phyloP scores from a whole-genome alignment of 768 basidiomycete genomes.

The Leccinum obscurum region DNA sequence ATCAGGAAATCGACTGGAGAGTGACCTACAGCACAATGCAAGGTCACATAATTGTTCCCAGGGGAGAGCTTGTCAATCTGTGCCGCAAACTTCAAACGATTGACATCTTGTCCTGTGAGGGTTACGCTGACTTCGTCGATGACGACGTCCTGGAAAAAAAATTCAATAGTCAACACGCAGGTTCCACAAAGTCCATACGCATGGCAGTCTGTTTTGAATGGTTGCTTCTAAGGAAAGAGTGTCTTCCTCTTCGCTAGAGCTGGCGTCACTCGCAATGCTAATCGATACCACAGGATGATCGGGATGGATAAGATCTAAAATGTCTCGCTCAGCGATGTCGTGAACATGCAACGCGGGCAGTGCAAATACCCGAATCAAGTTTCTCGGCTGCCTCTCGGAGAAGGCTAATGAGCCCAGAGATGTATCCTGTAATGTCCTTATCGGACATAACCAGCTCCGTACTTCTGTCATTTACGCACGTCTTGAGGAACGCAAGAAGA shows the following conservation, averaged over 20 bases:
- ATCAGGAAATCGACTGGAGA: not conserved
- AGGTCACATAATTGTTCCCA: slow-evolving; percentile 55
- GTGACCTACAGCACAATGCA: slow-evolving; percentile 72
- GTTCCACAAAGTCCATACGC: slow-evolving; percentile 51
- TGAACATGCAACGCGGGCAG: slow-evolving; percentile 1
- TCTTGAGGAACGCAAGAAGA: slow-evolving; percentile 72
- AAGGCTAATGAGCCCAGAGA: slow-evolving; percentile 48
- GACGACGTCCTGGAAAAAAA: slow-evolving; percentile 49
- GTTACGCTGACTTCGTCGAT: slow-evolving; percentile 61
- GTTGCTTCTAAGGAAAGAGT: slow-evolving; percentile 60
- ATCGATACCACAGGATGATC: slow-evolving; percentile 72
- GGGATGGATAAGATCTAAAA: slow-evolving; percentile 60
- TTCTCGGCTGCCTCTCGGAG: slow-evolving; percentile 49
- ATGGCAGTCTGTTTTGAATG: slow-evolving; percentile 68
- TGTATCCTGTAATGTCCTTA: slow-evolving; percentile 50
- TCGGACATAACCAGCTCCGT: slow-evolving; percentile 55
- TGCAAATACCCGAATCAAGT: slow-evolving; percentile 54
- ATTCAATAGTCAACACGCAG: slow-evolving; percentile 9
- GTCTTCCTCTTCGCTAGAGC: slow-evolving; percentile 60
- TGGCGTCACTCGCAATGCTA: slow-evolving; percentile 46
- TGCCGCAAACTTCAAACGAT: slow-evolving; percentile 56
- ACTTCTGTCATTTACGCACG: slow-evolving; percentile 56
- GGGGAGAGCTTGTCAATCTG: slow-evolving; percentile 46
- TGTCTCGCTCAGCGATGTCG: slow-evolving; percentile 13
- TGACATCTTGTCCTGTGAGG: slow-evolving; percentile 63